Percentiles rank a stretch among this genome's conserved stretches.
phyloP scores from a whole-genome alignment of 225 moss, liverwort and hornwort genomes.

The Rhytidiadelphus loreus region DNA sequence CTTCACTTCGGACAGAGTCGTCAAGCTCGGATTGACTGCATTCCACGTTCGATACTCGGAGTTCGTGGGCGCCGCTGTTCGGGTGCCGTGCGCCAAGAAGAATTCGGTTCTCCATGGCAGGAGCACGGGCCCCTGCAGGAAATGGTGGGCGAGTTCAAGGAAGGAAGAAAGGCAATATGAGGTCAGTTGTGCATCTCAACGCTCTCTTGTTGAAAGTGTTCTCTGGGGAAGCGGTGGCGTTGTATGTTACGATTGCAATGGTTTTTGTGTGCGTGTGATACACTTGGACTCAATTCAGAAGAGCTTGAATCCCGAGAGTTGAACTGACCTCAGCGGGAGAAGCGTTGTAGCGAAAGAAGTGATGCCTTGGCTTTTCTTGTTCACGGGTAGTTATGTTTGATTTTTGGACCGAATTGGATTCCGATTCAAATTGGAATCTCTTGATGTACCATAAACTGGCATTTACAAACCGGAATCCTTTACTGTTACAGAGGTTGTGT shows the following conservation, averaged over 20 bases:
- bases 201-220: neutral
- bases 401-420: neutral
- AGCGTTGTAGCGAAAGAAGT: neutral
- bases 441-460: neutral
- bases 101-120: neutral
- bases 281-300: neutral
- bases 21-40: neutral
- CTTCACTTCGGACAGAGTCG: neutral
- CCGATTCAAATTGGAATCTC: neutral
- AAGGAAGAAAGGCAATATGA: conserved; percentile 12
- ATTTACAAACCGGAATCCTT: neutral
- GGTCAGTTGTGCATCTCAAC: neutral
- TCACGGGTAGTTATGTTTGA: neutral
- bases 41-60: neutral
- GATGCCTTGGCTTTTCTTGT: neutral
- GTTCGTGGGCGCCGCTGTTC: neutral
- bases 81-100: neutral
- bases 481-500: neutral
- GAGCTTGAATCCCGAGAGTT: neutral
- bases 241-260: no score
- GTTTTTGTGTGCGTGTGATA: neutral
- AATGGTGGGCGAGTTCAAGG: conserved; percentile 15
- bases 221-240: neutral
- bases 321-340: neutral
- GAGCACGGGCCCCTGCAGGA: neutral